Evolutionary conservation across 768 basidiomycete genomes (phyloP).

Genomic region (Tephrocybe sp.): DNA sequence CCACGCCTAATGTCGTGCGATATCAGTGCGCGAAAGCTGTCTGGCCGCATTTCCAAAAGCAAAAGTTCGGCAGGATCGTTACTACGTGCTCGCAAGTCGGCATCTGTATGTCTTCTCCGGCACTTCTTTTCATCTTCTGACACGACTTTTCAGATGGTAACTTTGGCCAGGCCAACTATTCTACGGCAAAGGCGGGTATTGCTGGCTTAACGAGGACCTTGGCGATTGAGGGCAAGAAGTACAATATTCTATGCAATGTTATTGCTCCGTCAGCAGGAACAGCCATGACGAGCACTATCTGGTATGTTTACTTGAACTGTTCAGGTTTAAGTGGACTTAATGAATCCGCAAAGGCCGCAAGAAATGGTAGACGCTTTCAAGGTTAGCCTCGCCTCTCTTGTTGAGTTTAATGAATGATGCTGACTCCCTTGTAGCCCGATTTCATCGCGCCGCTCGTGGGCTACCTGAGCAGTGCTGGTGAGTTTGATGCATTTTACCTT

Average conservation of each 20-base stretch:
- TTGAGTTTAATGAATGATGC: neutral
- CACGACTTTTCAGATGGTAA: constrained; percentile 65
- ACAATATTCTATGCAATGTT: constrained; percentile 85
- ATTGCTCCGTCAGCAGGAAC: constrained; percentile 89
- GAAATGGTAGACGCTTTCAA: constrained; percentile 91
- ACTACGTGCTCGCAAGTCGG: constrained; percentile 94
- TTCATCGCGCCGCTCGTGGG: constrained; percentile 92
- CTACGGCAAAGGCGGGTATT: constrained; percentile 90
- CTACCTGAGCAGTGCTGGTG: constrained; percentile 77
- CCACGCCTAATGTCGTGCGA: neutral
- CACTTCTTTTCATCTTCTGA: neutral
- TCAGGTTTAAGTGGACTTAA: neutral
- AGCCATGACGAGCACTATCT: constrained; percentile 86
- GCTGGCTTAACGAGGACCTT: constrained; percentile 88
- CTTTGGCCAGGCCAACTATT: constrained; percentile 95
- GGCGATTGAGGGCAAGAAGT: constrained; percentile 88
- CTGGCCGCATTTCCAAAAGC: constrained; percentile 96
- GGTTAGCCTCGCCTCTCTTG: constrained; percentile 33
- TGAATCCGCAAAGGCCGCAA: constrained; percentile 49
- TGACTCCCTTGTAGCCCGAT: constrained; percentile 57
- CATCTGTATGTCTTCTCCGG: constrained; percentile 59
- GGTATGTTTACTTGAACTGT: constrained; percentile 35
- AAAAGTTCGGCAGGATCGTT: constrained; percentile 93
- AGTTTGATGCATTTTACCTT: neutral
- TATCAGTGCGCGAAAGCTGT: constrained; percentile 84